A percentile compares a stretch with the other conserved stretches of the same genome.
Conservation (phyloP, 352 stramenopile species). For the Phytophthora megakarya region DNA sequence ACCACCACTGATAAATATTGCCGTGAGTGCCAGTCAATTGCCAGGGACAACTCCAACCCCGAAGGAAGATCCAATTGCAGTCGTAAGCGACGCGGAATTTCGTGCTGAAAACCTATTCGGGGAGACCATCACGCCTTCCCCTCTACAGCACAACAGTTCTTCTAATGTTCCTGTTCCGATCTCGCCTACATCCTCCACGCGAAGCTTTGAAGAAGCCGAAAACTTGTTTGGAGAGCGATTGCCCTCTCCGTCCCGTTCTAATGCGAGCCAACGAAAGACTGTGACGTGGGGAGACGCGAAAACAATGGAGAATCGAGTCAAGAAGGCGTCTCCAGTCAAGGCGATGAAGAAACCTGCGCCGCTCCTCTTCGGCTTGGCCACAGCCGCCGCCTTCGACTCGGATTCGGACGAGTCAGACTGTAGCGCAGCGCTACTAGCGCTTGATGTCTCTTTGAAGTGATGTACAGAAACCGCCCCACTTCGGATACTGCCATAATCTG, state of each 20-base stretch:
- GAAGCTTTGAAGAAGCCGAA: conserved; percentile 46
- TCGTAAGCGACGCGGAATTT: conserved; percentile 18
- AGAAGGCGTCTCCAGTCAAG: conserved; percentile 5
- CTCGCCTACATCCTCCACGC: conserved; percentile 20
- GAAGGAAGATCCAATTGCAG: neutral
- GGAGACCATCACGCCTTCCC: conserved; percentile 12
- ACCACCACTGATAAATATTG: conserved; percentile 9
- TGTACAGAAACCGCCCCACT: no score
- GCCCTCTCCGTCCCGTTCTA: conserved; percentile 18
- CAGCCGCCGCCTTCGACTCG: conserved; percentile 54
- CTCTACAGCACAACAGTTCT: neutral
- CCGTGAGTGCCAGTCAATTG: neutral
- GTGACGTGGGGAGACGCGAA: conserved; percentile 36
- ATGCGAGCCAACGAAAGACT: conserved; percentile 20
- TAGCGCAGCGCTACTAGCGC: no score
- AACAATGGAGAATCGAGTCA: conserved; percentile 13
- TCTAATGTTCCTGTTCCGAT: neutral
- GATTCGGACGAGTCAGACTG: conserved; percentile 66
- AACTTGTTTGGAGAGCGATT: conserved; percentile 61
- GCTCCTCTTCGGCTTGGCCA: conserved; percentile 66
- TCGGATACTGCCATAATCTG: no score
- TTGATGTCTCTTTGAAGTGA: conserved; percentile 23
- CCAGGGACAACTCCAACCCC: neutral
- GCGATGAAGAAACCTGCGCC: conserved; percentile 29
- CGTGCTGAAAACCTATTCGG: conserved; percentile 30